Evolutionary conservation across 2,329 filamentous ascomycete species (phyloP).

Genomic region (Lasiodiplodia hormozganensis): DNA sequence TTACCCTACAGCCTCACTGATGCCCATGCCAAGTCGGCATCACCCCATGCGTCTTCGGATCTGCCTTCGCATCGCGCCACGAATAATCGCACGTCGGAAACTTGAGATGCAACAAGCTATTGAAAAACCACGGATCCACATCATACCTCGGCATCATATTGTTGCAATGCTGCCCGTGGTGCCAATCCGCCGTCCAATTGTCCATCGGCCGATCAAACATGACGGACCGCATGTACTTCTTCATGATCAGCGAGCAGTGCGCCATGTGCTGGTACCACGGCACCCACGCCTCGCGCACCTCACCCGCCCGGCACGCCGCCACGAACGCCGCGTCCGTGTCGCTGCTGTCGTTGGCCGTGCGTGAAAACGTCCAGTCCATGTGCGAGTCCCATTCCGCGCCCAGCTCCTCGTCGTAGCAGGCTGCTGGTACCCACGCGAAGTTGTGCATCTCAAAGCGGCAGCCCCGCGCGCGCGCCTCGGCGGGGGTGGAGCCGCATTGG

Average conservation of each 20-base stretch:
- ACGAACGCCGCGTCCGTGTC: background rate
- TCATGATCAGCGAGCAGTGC: background rate
- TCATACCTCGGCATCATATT: background rate
- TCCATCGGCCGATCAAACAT: background rate
- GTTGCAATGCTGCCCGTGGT: background rate
- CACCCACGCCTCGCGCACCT: background rate
- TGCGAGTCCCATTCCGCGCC: slow-evolving; percentile 8
- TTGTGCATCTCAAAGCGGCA: slow-evolving; percentile 11
- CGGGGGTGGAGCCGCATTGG: no score
- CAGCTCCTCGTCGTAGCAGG: slow-evolving; percentile 7
- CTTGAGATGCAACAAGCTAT: background rate
- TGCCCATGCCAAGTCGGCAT: no score
- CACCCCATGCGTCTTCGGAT: no score
- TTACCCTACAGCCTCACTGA: no score
- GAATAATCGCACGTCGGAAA: background rate
- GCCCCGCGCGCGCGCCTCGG: no score
- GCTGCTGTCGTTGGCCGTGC: background rate
- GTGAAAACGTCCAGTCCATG: background rate
- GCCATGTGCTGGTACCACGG: background rate
- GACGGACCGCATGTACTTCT: background rate
- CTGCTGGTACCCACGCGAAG: slow-evolving; percentile 7
- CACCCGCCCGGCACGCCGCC: background rate
- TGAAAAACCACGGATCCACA: background rate
- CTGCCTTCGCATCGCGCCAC: no score
- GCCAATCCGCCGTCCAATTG: background rate